Evolutionary conservation across 345 rosid species (phyloP), one percentile per base, ranked within the genome.

Genomic region (Rhizophora mangle): DNA sequence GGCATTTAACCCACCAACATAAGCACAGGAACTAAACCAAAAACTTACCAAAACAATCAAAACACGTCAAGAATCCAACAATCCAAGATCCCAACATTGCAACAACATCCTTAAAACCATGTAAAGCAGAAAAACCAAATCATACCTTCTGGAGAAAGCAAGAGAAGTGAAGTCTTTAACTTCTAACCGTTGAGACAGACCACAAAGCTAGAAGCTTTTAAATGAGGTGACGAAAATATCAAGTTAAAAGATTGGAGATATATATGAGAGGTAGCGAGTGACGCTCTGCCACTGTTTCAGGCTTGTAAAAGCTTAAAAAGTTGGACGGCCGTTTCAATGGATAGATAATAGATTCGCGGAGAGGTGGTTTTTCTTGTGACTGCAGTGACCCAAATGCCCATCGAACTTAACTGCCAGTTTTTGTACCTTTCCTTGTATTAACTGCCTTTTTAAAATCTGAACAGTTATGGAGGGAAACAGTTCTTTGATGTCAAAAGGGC

Each of bases 381-480:
- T 3, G 49, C 3, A 73, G 62, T 73, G 72, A 55, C 79, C 10
- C 36, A 61, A 62, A 53, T 76, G 78, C 74, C 84, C 49, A 43
- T 15, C 13, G 56, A 68, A 13, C 60, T 29, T 34, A 22, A 54
- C 60, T 39, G 71, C 18, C 22, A 1, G 57, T 60, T 72, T 18
- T n/a, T 27, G 36, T 29, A 8, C 1, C 49, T 43, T 43, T 15
- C 19, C 19, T 43, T 43, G 49, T 13, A 3, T 43, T 43, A 13
- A 43, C 49, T 43, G 49, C 43, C 19, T 8, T 9, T 13, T 43
- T 8, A 26, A 76, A 72, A 59, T 64, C 30, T 56, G 60, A 60
- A 64, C 55, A 36, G 13, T 60, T 1, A 32, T 18, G 58, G 67
- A 8, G 58, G 37, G 57, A 29, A 49, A 43, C 49, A 43, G 18